Evolutionary conservation across 2,329 filamentous ascomycete species (phyloP), one percentile per base, ranked within the genome.

Genomic region (Lasiodiplodia sp.): DNA sequence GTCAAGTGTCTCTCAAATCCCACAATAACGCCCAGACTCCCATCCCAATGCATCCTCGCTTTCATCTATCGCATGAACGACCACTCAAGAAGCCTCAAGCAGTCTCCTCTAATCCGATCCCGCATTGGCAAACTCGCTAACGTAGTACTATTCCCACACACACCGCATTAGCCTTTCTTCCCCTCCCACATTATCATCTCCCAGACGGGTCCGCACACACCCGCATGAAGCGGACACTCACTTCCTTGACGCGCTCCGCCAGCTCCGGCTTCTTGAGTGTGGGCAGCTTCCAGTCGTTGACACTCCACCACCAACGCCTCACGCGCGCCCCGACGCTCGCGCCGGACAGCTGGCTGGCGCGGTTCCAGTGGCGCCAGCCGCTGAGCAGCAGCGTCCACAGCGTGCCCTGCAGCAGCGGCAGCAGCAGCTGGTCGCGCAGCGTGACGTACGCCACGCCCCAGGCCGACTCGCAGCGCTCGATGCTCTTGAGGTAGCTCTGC

Each of bases 401-500:
- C 56, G 95, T 85, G 57, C 96, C 96, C 81, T 98, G 96, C 4
- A 92, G 84, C 65, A 99, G 84, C 53, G 95, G 95, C 82, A 98
- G 89, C 75, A 97, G 80, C 69, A 97, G 92, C 87, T 97, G 96
- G 80, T 99, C 96, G 75, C 93, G 86, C 44, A 92, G 80, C 21
- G 96, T 99, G 73, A 99, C 95, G 83, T 91, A 92, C 8, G 88
- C 86, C 38, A 99, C 88, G 78, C 89, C 88, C 83, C 91, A 90
- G 89, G 90, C 94, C 28, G 88, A 89, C 72, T 96, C 88, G 44
- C 94, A 93, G 68, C 88, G 86, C 72, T 91, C 88, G 73, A 99
- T 92, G 82, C 94, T 97, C 74, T 92, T 91, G 67, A 99, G 87
- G 80, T 99, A 99, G 85, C 94, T 97, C 86, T 99, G 96, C 83